phyloP scores from a whole-genome alignment of 768 basidiomycete genomes.

The Chalciporus pseudorubinellus region DNA sequence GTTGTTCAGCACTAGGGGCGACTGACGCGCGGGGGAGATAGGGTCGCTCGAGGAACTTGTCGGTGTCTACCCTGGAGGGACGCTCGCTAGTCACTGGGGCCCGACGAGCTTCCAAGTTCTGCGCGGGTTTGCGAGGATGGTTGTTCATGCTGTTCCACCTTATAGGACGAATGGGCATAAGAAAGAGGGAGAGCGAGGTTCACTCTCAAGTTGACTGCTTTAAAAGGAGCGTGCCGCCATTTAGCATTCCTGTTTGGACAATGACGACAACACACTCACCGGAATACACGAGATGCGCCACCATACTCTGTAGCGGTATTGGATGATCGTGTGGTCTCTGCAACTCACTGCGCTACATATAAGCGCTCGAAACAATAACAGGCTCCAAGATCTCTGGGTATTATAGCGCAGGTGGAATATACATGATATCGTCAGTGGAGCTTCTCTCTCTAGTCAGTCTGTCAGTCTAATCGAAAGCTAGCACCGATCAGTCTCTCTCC shows the following conservation, averaged over 20 bases:
- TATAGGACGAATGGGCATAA: slow-evolving; percentile 17
- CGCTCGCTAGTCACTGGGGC: slow-evolving; percentile 25
- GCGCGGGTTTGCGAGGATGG: slow-evolving; percentile 14
- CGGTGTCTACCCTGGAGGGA: slow-evolving; percentile 24
- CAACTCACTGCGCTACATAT: neutral
- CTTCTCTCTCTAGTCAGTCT: slow-evolving; percentile 5
- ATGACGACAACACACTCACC: neutral
- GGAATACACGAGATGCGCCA: neutral
- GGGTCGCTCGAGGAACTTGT: slow-evolving; percentile 24
- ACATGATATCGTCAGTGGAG: slow-evolving; percentile 15
- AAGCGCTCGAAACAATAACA: neutral
- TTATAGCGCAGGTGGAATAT: slow-evolving; percentile 7
- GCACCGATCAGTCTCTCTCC: slow-evolving; percentile 14
- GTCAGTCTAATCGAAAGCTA: neutral
- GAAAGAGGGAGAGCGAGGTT: slow-evolving; percentile 9
- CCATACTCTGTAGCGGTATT: too few relatives aligned
- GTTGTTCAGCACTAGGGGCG: slow-evolving; percentile 26
- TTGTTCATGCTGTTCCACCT: slow-evolving; percentile 20
- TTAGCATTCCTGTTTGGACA: neutral
- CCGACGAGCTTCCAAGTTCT: slow-evolving; percentile 14
- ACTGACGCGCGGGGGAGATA: slow-evolving; percentile 29
- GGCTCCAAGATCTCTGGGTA: neutral
- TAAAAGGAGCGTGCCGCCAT: neutral
- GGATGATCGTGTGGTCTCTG: too few relatives aligned
- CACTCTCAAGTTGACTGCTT: neutral